These are phyloP conservation scores for Amauroascus verrucosus DNA, from an alignment of 2,329 filamentous ascomycete species.

Conservation along the genomic window DNA sequence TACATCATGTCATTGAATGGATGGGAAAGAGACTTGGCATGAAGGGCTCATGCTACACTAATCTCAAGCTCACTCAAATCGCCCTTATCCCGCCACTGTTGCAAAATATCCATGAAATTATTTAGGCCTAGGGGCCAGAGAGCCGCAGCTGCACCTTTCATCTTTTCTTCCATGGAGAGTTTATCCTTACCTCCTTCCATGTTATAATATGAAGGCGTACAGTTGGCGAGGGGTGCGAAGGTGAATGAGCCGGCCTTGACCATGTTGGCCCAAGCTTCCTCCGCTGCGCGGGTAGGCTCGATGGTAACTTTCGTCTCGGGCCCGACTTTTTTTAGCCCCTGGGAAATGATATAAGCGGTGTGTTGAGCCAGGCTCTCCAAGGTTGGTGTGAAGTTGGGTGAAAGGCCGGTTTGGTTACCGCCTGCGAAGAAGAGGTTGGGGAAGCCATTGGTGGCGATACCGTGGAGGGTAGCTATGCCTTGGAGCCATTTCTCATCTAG, in stretches of 20 bases:
- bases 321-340: background rate
- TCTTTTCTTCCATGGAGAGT: background rate
- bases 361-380: background rate
- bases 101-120: background rate
- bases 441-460: slow-evolving; percentile 40
- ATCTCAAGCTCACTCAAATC: background rate
- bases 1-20: too few relatives aligned
- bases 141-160: background rate
- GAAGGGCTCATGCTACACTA: background rate
- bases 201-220: slow-evolving; percentile 4
- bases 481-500: slow-evolving; percentile 40
- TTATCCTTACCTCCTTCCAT: background rate
- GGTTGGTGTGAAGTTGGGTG: background rate
- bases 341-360: background rate
- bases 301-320: background rate
- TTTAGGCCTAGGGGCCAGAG: slow-evolving; percentile 1
- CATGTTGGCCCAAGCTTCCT: background rate
- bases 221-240: background rate
- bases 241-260: background rate
- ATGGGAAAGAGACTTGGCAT: too few relatives aligned
- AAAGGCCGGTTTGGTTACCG: slow-evolving; percentile 31
- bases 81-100: background rate
- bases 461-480: slow-evolving; percentile 45
- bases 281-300: slow-evolving; percentile 2
- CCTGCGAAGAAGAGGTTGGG: slow-evolving; percentile 47